Evolutionary conservation across 139 green algal species (phyloP).

Genomic region (Chlorella sp.): DNA sequence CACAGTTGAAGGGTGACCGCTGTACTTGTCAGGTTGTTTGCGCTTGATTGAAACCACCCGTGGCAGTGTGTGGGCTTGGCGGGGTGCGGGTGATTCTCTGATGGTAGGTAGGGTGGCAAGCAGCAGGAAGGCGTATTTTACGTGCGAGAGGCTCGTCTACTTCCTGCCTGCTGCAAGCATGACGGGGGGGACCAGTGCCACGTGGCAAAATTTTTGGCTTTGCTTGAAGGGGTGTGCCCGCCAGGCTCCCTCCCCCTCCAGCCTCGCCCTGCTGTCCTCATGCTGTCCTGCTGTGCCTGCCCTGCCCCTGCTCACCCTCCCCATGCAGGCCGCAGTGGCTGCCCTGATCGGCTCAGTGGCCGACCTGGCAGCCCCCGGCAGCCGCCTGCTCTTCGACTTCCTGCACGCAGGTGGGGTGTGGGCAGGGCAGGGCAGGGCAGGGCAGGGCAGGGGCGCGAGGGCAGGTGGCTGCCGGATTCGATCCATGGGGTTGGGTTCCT

Average conservation of each 20-base stretch:
- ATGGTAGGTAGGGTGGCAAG: no score
- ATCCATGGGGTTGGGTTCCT: no score
- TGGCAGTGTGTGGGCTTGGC: no score
- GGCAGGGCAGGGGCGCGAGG: no score
- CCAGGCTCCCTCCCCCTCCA: background rate
- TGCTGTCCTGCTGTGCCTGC: background rate
- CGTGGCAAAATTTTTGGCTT: no score
- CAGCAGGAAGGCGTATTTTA: no score
- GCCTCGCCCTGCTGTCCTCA: background rate
- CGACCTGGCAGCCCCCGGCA: constrained; percentile 44
- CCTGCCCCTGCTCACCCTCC: background rate
- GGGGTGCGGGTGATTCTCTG: no score
- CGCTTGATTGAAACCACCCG: no score
- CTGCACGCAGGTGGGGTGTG: constrained; percentile 41
- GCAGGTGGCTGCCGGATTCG: no score
- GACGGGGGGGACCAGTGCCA: no score
- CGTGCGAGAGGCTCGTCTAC: background rate
- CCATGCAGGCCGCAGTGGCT: constrained; percentile 38
- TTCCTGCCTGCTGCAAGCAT: background rate
- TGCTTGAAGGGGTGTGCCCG: background rate
- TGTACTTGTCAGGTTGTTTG: no score
- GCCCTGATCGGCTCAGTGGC: constrained; percentile 49
- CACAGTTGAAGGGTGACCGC: no score
- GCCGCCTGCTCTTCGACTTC: constrained; percentile 74
- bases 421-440: background rate